Base-by-base conservation (phyloP, 192 early-diverging fungal genomes). In the Cladochytrium replicatum region DNA sequence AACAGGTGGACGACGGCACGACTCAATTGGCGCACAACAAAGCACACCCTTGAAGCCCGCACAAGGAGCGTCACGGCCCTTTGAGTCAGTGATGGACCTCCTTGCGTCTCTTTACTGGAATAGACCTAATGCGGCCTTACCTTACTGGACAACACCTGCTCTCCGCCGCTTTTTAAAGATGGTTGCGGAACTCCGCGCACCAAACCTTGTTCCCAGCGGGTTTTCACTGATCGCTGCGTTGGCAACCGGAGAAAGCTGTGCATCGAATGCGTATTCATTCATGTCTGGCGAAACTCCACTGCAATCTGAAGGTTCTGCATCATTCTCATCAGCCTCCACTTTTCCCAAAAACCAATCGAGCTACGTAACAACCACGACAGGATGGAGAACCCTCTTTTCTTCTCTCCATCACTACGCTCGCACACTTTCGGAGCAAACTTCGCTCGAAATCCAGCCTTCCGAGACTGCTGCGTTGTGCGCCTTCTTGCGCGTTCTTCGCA, bases 191-290 rank as follows among this genome's bases (percentile, higher is more conserved):
- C 61, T 69, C 3, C 32, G 58, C 15, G 48, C 67, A 3, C 25
- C 43, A 41, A n/a, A 1, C 8, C 43, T 38, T 26, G 58, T 6
- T 61, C 71, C 39, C 28, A 68, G 25, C 19, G 25, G 17, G 76
- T 82, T 1, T 90, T 85, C 59, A 77, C 89, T 42, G 75, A 89
- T 97, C 11, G 74, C 82, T 15, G 77, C 91, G 0, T 65, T 98
- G 23, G 78, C 93, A 0, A 81, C 85, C 3, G 94, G 94, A 1
- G 30, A 62, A 22, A 60, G 79, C 34, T 84, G 75, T 55, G 81
- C 87, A 9, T 47, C 61, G 4, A 60, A 75, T 21, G 78, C 81
- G 0, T 66, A 75, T 39, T 49, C 67, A 28, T 81, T 80, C 60
- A 57, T 91, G 53, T 49, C 52, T 40, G 57, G 48, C 9, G 29